A percentile compares a stretch with the other conserved stretches of the same genome.
phyloP scores from a whole-genome alignment of 2,329 filamentous ascomycete genomes.

The Penicillium sp. region DNA sequence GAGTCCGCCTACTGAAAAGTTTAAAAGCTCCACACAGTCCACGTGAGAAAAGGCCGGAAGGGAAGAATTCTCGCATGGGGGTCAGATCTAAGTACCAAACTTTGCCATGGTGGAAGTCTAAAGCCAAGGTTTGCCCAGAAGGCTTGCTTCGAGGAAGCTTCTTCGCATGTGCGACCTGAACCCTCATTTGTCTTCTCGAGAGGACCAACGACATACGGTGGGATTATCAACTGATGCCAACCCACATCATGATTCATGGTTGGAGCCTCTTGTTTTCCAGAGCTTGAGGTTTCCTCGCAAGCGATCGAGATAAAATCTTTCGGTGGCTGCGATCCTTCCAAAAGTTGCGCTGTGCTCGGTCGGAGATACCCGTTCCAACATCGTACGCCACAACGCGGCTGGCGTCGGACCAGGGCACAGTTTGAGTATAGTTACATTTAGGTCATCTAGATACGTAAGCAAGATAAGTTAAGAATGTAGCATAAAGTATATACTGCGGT shows the following conservation, averaged over 20 bases:
- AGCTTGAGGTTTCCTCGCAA: not conserved
- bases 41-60: not conserved
- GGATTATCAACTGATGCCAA: not conserved
- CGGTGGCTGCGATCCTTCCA: not conserved
- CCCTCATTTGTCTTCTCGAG: not conserved
- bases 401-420: not conserved
- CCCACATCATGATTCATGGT: not conserved
- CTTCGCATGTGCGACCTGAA: not conserved
- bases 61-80: not conserved
- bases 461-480: not conserved
- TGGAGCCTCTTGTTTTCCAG: not conserved
- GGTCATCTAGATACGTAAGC: not conserved
- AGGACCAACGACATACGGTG: not conserved
- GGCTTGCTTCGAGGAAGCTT: constrained; percentile 8
- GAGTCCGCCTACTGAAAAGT: constrained; percentile 5
- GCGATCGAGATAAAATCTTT: not conserved
- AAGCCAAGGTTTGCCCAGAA: constrained; percentile 6
- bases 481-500: not conserved
- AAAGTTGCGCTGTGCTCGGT: not conserved
- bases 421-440: not conserved
- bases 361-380: not conserved
- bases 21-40: not conserved
- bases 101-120: not conserved
- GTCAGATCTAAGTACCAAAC: not conserved
- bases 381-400: not conserved